These are phyloP conservation scores for Clonostachys solani DNA, from an alignment of 2,329 filamentous ascomycete genomes.

Conservation along the genomic window DNA sequence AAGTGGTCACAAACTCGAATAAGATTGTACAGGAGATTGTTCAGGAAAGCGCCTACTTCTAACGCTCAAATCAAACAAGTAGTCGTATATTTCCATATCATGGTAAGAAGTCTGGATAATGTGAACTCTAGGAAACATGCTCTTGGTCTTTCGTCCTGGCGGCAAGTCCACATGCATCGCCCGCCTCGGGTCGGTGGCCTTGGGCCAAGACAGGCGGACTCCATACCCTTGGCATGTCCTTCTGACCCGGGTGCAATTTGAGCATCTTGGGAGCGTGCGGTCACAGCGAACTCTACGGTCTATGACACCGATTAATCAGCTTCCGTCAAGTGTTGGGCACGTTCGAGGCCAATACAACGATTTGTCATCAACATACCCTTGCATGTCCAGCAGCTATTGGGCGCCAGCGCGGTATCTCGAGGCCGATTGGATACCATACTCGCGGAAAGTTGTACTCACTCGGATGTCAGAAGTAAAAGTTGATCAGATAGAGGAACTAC, in stretches of 20 bases:
- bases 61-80: background rate
- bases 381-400: too few relatives aligned
- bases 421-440: too few relatives aligned
- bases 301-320: background rate
- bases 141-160: background rate
- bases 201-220: conserved; percentile 22
- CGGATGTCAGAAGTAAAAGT: too few relatives aligned
- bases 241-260: conserved; percentile 1
- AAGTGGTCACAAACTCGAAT: background rate
- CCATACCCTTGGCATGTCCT: conserved; percentile 4
- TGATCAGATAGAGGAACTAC: too few relatives aligned
- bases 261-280: background rate
- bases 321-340: too few relatives aligned
- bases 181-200: conserved; percentile 13
- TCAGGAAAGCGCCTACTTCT: background rate
- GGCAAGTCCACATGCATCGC: conserved; percentile 5
- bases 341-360: too few relatives aligned
- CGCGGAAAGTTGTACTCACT: too few relatives aligned
- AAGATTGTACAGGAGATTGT: background rate
- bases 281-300: background rate
- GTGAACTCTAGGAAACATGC: background rate
- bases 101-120: conserved; percentile 12
- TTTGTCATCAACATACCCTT: too few relatives aligned
- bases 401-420: too few relatives aligned
- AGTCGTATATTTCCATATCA: conserved; percentile 10